Evolutionary conservation across 495 filamentous ascomycete genomes (phyloP).

Genomic region (Penicillium subrubescens): DNA sequence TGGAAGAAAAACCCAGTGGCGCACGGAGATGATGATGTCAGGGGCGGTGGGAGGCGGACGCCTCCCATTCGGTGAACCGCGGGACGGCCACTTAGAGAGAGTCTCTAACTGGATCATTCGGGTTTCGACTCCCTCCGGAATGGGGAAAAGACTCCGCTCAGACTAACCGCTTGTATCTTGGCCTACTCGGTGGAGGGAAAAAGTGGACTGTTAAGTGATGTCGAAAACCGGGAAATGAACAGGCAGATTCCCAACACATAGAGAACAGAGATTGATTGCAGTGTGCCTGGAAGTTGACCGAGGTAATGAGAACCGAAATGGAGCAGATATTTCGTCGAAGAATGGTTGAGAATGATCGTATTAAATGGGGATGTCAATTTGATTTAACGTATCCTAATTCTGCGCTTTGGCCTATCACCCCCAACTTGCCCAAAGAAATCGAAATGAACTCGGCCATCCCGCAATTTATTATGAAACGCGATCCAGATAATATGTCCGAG

Average conservation of each 20-base stretch:
- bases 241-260: neutral
- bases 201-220: too few species aligned
- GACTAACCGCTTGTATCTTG: neutral
- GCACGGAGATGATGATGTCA: constrained; percentile 8
- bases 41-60: constrained; percentile 6
- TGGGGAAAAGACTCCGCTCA: neutral
- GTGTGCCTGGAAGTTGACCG: neutral
- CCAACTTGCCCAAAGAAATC: neutral
- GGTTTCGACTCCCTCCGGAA: too few species aligned
- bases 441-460: neutral
- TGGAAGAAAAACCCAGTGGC: neutral
- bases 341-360: neutral
- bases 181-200: neutral
- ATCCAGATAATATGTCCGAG: neutral
- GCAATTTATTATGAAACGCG: neutral
- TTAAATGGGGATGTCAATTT: too few species aligned
- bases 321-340: neutral
- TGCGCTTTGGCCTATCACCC: neutral
- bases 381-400: too few species aligned
- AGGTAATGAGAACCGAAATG: neutral
- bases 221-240: neutral
- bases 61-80: constrained; percentile 8
- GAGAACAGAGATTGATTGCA: neutral
- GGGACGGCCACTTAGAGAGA: neutral
- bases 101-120: neutral